Evolutionary conservation across 2,329 filamentous ascomycete species (phyloP), one percentile per base, ranked within the genome.

Genomic region (Thielaviopsis cerberus): DNA sequence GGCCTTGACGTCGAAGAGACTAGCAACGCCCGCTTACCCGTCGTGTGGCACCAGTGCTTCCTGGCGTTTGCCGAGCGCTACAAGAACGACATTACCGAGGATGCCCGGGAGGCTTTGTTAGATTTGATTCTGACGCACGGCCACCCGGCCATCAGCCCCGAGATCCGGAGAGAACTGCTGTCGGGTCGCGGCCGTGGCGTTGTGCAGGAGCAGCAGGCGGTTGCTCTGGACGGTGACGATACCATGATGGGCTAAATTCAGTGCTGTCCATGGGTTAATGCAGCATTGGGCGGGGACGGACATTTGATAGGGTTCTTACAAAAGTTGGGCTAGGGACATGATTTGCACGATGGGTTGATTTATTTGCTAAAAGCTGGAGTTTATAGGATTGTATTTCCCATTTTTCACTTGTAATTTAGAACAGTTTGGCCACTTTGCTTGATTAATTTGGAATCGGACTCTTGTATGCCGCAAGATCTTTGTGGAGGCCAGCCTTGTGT

Each of bases 31-130:
- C 88, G 86, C 67, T 69, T 97, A 63, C 92, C 94, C 0, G 89
- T 98, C 7, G 82, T 98, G 58, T 98, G 91, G 89, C 92, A 98
- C 70, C 91, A 97, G 72, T 89, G 86, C 64, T 74, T 98, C 27
- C 73, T 98, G 57, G 85, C 88, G 1, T 98, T 98, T 71, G 89
- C 92, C 25, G 86, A 96, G 72, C 78, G 91, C 59, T 98, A 97
- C 72, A 83, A 89, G 66, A 94, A 96, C 64, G 91, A 97, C 69
- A 91, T 96, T 64, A 95, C 89, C 1, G 90, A 96, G 69, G 90
- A 96, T 64, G 90, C 95, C 73, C 77, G 90, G 64, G 91, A 98
- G 71, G 87, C 89, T 0, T 72, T 98, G 55, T 73, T 98, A 5
- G 92, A 98, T 71, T 71, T 98, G 61, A 74, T 98, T 20, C 74